Percentiles rank a stretch among this genome's conserved stretches.
Conservation (phyloP, 75 land plant species). For the Cryptomeria japonica region DNA sequence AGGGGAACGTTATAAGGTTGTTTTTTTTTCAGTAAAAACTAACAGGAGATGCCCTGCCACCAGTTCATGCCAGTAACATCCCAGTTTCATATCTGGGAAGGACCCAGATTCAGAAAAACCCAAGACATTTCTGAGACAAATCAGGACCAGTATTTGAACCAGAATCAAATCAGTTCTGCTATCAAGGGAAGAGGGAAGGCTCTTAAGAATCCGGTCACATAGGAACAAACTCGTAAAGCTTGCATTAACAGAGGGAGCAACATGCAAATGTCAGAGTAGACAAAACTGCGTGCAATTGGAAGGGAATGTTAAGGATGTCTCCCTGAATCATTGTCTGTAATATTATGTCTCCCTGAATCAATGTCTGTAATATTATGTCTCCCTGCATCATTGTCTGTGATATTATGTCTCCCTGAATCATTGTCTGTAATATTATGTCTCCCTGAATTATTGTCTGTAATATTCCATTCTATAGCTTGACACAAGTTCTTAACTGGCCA, state of each 20-base stretch:
- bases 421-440: no score
- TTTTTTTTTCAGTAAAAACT: not conserved
- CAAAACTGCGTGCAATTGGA: not conserved
- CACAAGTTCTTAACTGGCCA: not conserved
- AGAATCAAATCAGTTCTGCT: not conserved
- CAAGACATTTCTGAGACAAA: not conserved
- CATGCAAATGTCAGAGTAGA: not conserved
- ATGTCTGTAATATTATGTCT: no score
- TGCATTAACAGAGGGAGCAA: not conserved
- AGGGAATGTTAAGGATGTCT: not conserved
- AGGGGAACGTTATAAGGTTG: not conserved
- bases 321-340: not conserved
- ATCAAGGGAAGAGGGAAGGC: not conserved
- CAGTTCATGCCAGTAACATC: not conserved
- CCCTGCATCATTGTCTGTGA: not conserved
- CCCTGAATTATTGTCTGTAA: not conserved
- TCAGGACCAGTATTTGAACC: not conserved
- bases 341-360: not conserved
- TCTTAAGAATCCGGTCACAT: not conserved
- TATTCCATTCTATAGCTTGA: not conserved
- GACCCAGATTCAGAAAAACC: not conserved
- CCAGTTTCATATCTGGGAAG: not conserved
- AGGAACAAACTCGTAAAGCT: not conserved
- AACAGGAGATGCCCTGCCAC: not conserved
- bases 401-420: not conserved